Percentiles rank a stretch among this genome's conserved stretches.
Evolutionary conservation across 192 early-diverging fungal species (phyloP).

Genomic region (Coemansia sp.): DNA sequence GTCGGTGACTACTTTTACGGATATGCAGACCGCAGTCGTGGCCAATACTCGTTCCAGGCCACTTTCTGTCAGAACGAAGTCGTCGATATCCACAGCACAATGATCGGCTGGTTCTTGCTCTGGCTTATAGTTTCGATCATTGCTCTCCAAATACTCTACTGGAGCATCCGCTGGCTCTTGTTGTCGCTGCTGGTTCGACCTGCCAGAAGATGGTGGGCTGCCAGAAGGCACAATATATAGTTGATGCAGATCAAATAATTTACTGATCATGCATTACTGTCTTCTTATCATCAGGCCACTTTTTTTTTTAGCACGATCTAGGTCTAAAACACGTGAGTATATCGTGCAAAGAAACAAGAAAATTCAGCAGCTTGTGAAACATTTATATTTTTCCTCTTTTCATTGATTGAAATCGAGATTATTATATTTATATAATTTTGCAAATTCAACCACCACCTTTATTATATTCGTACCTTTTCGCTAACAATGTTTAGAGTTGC

Average conservation of each 20-base stretch:
- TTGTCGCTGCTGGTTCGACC: constrained; percentile 11
- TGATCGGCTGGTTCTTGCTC: constrained; percentile 49
- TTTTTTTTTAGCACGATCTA: background rate
- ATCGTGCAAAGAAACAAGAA: background rate
- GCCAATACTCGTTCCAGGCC: constrained; percentile 66
- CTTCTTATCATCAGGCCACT: constrained; percentile 3
- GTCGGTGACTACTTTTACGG: constrained; percentile 61
- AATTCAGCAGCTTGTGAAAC: background rate
- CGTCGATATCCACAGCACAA: constrained; percentile 42
- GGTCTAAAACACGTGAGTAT: background rate
- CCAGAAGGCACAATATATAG: background rate
- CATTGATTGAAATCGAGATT: background rate
- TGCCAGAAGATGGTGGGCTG: background rate
- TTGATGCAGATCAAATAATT: background rate
- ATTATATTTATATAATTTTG: background rate
- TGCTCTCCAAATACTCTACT: constrained; percentile 34
- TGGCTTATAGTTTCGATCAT: constrained; percentile 38
- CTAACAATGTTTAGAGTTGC: constrained; percentile 34
- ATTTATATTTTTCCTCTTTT: constrained; percentile 1
- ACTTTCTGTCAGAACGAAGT: constrained; percentile 61
- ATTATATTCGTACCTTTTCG: background rate
- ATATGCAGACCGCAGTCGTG: constrained; percentile 58
- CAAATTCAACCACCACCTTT: background rate
- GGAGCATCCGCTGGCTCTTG: constrained; percentile 41
- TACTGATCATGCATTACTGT: background rate